These are phyloP conservation scores for Xylaria sp. DNA, from an alignment of 495 filamentous ascomycete species.

Conservation along the genomic window DNA sequence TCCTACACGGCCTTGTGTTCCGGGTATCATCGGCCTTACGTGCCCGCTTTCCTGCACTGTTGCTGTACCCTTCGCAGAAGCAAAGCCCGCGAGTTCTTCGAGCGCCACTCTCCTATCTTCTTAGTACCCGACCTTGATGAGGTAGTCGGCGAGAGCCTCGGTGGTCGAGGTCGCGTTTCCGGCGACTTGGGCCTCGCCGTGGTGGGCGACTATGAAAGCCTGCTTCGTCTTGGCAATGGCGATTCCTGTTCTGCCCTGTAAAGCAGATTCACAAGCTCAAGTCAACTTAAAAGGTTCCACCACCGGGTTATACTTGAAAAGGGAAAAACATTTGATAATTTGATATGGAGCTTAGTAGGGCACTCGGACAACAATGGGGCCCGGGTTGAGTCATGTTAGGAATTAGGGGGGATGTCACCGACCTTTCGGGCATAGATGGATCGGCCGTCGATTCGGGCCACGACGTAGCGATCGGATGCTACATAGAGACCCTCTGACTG, in stretches of 20 bases:
- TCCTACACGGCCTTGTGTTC: slow-evolving; percentile 18
- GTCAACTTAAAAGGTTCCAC: slow-evolving; percentile 2
- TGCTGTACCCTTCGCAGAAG: slow-evolving; percentile 20
- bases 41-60: slow-evolving; percentile 11
- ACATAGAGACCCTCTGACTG: slow-evolving; percentile 71
- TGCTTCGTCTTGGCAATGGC: slow-evolving; percentile 81
- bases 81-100: neutral
- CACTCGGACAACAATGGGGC: no score
- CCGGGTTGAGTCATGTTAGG: neutral
- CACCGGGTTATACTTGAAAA: slow-evolving; percentile 5
- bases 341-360: neutral
- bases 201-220: slow-evolving; percentile 85
- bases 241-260: slow-evolving; percentile 81
- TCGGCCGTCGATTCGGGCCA: slow-evolving; percentile 73
- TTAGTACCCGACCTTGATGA: slow-evolving; percentile 74
- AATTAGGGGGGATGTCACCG: slow-evolving; percentile 32
- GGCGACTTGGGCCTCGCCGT: slow-evolving; percentile 72
- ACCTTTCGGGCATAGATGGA: slow-evolving; percentile 89
- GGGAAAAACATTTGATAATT: neutral
- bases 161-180: slow-evolving; percentile 69
- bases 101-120: slow-evolving; percentile 9
- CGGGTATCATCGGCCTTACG: slow-evolving; percentile 26
- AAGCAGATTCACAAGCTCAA: slow-evolving; percentile 15
- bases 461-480: slow-evolving; percentile 72
- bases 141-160: slow-evolving; percentile 76